phyloP scores from a whole-genome alignment of 1,284 basidiomycete species.

The Ustilago lituana region DNA sequence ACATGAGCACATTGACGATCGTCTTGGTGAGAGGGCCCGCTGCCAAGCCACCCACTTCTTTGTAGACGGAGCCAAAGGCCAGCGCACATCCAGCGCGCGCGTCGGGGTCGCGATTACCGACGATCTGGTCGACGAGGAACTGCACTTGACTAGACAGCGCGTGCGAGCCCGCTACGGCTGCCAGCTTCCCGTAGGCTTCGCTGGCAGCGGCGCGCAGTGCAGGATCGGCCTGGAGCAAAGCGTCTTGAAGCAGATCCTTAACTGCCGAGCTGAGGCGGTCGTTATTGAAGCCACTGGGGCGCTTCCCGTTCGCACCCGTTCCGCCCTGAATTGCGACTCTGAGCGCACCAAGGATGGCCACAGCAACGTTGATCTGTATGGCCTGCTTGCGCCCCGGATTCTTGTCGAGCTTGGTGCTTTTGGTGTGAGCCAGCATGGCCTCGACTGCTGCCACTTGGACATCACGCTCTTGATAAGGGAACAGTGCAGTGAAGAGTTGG shows the following conservation, averaged over 20 bases:
- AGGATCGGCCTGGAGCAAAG: constrained; percentile 82
- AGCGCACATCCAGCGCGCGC: constrained; percentile 92
- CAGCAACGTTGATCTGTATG: constrained; percentile 81
- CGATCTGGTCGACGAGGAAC: constrained; percentile 92
- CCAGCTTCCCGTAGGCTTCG: constrained; percentile 87
- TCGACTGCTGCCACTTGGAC: constrained; percentile 77
- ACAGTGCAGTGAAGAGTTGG: constrained; percentile 79
- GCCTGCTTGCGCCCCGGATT: constrained; percentile 90
- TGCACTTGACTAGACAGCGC: constrained; percentile 91
- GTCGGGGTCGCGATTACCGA: constrained; percentile 92
- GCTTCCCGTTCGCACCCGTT: constrained; percentile 43
- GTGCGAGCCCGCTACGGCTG: constrained; percentile 82
- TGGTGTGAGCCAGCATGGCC: constrained; percentile 73
- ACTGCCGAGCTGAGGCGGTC: constrained; percentile 79
- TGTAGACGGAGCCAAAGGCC: constrained; percentile 93
- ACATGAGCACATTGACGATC: constrained; percentile 94
- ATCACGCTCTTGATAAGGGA: constrained; percentile 80
- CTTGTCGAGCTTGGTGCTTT: constrained; percentile 83
- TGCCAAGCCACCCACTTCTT: constrained; percentile 88
- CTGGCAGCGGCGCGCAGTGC: constrained; percentile 82
- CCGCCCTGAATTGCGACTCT: constrained; percentile 66
- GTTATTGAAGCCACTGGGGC: constrained; percentile 62
- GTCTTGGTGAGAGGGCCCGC: constrained; percentile 95
- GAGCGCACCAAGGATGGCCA: constrained; percentile 82
- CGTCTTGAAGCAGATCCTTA: constrained; percentile 82